Evolutionary conservation across 2,329 filamentous ascomycete species (phyloP).

Genomic region (Aspergillus sp.): DNA sequence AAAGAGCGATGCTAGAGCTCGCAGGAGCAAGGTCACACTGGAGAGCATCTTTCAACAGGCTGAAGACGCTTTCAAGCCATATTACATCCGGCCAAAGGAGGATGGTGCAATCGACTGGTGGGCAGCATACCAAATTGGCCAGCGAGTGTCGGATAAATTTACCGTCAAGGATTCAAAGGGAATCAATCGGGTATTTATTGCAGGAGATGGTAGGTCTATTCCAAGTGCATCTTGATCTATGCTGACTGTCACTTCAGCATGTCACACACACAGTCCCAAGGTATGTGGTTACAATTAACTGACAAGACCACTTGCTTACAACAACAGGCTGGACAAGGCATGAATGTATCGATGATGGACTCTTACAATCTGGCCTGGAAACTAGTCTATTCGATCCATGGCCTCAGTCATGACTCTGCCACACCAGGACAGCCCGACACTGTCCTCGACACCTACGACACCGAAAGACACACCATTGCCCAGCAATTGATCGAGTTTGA

Average conservation of each 20-base stretch:
- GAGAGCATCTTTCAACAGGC: constrained; percentile 61
- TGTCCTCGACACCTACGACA: constrained; percentile 34
- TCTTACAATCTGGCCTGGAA: constrained; percentile 40
- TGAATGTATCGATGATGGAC: constrained; percentile 73
- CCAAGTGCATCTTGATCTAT: background rate
- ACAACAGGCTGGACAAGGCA: constrained; percentile 63
- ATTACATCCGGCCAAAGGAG: constrained; percentile 56
- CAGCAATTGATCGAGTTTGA: constrained; percentile 37
- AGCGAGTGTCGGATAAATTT: constrained; percentile 50
- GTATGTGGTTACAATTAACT: constrained; percentile 11
- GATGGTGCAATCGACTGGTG: constrained; percentile 65
- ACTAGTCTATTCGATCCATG: constrained; percentile 31
- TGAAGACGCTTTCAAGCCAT: constrained; percentile 62
- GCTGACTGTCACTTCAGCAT: constrained; percentile 42
- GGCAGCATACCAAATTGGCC: constrained; percentile 71
- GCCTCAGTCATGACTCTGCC: constrained; percentile 23
- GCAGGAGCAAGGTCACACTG: constrained; percentile 59
- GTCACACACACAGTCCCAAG: constrained; percentile 73
- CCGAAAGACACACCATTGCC: constrained; percentile 33
- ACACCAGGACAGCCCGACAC: constrained; percentile 11
- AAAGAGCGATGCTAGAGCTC: constrained; percentile 57
- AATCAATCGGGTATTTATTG: constrained; percentile 67
- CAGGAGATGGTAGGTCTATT: constrained; percentile 53
- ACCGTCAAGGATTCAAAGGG: constrained; percentile 61
- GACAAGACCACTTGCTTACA: constrained; percentile 5